Percentiles rank a stretch among this genome's conserved stretches.
Evolutionary conservation across 2,329 filamentous ascomycete species (phyloP).

Genomic region (Sporothrix humicola): DNA sequence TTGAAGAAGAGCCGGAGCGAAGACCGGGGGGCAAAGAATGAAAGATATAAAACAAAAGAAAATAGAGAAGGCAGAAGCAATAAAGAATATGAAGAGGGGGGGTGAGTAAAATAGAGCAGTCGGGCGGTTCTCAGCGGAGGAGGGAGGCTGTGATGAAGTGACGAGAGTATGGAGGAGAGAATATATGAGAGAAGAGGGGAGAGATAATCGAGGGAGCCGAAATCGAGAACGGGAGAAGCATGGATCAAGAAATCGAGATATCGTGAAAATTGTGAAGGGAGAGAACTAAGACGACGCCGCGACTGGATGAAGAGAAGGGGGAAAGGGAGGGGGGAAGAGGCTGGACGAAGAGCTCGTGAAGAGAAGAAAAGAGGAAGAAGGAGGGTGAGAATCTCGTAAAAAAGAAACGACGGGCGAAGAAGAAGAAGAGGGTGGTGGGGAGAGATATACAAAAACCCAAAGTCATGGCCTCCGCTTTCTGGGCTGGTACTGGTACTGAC

Average conservation of each 20-base stretch:
- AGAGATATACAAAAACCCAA: constrained; percentile 50
- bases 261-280: constrained; percentile 19
- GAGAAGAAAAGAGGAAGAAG: constrained; percentile 58
- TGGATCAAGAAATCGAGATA: background rate
- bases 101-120: constrained; percentile 30
- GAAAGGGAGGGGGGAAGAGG: constrained; percentile 55
- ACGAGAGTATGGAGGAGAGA: constrained; percentile 1
- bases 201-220: background rate
- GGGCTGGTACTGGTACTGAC: constrained; percentile 7
- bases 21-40: constrained; percentile 6
- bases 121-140: constrained; percentile 37
- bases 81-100: constrained; percentile 8
- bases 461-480: constrained; percentile 19
- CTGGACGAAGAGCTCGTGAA: constrained; percentile 54
- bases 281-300: constrained; percentile 54
- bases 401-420: constrained; percentile 41
- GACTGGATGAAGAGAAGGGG: constrained; percentile 61
- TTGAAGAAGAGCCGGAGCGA: constrained; percentile 18
- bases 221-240: too few relatives aligned
- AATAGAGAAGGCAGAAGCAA: constrained; percentile 26
- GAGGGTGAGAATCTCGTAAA: constrained; percentile 54
- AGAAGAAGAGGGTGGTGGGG: constrained; percentile 53
- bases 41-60: constrained; percentile 22
- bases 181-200: background rate
- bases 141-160: constrained; percentile 15